Base-by-base conservation (phyloP, 1,139 yeast genomes). In the Geotrichum australiense region DNA sequence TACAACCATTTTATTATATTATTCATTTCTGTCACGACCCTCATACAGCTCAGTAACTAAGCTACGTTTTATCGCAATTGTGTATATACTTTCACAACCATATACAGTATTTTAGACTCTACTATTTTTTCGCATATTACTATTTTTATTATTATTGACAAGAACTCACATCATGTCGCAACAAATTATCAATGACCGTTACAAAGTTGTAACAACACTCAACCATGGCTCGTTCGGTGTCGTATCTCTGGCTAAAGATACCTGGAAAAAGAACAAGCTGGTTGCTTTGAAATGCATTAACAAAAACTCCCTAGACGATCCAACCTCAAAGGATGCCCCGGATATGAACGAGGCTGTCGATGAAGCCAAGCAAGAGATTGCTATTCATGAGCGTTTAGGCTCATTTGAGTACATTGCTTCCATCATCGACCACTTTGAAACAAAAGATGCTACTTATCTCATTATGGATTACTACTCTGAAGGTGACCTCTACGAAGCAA, bases 201-300 rank as follows among this genome's bases (percentile, higher is more conserved):
- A 87, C 66, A 66, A 68, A 47, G 79, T 80, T 55, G 72, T 86
- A 12, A 78, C 80, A 43, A 89, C 82, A 56, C 76, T 89, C 47
- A 85, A 91, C 60, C 91, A 85, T 61, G 97, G 97, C 27, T 86
- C 96, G 0, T 89, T 86, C 61, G 97, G 97, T 34, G 74, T 83
- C 41, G 97, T 89, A 7, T 80, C 94, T 1, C 71, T 89, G 25
- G 96, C 96, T 5, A 78, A 78, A 55, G 96, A 89, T 60, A 66
- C 73, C 4, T 53, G 58, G 33, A 58, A 66, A 22, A 63, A 68
- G 37, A 67, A 74, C 50, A 65, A 69, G 42, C 63, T 83, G 42
- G 94, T 83, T 24, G 96, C 96, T 3, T 78, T 89, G 50, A 89
- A 89, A 63, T 85, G 84, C 59, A 81, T 87, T 48, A 68, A 66